Base-by-base conservation (phyloP, 805 yeast species). In the Groenewaldozyma salmanticensis region DNA sequence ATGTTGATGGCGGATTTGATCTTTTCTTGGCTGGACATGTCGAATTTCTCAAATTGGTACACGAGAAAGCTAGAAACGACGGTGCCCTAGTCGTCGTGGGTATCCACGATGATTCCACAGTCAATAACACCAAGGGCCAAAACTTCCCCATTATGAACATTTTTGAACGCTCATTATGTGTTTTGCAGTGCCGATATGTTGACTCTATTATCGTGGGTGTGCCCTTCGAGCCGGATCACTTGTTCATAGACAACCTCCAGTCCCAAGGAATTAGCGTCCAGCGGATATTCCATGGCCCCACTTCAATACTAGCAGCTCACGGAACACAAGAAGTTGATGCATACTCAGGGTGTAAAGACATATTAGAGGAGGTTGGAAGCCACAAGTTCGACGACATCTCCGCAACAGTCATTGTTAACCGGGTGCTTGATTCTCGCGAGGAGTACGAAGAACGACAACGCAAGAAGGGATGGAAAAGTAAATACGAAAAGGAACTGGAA, bases 21-120 rank as follows among this genome's bases (percentile, higher is more conserved):
- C 68, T 92, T 41, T 88, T 92, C 64, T 87, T 86, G 59, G 87
- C 95, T 17, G 96, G 95, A 17, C 96, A 92, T 58, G 84, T 90
- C 43, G 81, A 78, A 50, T 80, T 80, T 6, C 66, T 90, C 46
- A 65, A 71, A 43, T 57, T 65, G 13, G 70, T 81, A 18, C 56
- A 67, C 24, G 59, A 60, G 27, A 49, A 53, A 18, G 72, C 75
- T 0, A 46, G 52, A 3, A 55, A 54, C 13, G 58, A 53, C 2
- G 58, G 61, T 6, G 71, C 74, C 3, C 59, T 63, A 2, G 75
- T 85, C 1, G 60, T 83, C 1, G 84, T 80, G 6, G 95, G 94
- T 2, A 56, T 85, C 18, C 75, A 71, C 50, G 75, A 71, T 55
- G 92, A 79, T 57, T 56, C 46, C 35, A 72, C 69, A 38, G 77